Evolutionary conservation across 371 early-diverging fungal species (phyloP).

Genomic region (Massospora cicadina): DNA sequence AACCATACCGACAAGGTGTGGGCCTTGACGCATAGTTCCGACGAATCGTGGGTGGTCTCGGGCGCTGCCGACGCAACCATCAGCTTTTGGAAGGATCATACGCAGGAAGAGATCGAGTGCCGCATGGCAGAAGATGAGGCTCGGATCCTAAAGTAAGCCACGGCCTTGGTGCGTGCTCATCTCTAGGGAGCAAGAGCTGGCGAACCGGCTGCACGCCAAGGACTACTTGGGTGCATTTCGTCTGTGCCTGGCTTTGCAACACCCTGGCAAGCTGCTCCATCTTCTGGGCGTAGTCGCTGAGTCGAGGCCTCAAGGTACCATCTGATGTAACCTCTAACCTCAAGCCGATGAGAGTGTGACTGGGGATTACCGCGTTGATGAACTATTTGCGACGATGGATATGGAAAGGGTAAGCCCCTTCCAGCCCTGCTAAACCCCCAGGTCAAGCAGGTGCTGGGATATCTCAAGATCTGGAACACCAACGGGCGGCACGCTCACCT

Average conservation of each 20-base stretch:
- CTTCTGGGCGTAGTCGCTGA: constrained; percentile 50
- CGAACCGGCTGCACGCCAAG: constrained; percentile 62
- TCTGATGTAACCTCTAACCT: neutral
- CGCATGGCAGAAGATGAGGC: constrained; percentile 46
- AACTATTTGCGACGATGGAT: constrained; percentile 33
- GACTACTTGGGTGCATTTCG: constrained; percentile 85
- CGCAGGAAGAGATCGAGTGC: constrained; percentile 56
- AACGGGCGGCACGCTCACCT: constrained; percentile 55
- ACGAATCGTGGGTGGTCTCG: constrained; percentile 57
- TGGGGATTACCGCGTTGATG: constrained; percentile 42
- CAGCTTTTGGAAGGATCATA: constrained; percentile 81
- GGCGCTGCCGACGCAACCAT: constrained; percentile 84
- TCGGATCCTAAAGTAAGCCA: constrained; percentile 31
- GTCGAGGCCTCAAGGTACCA: constrained; percentile 23
- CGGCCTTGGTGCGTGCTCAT: neutral
- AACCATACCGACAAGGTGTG: constrained; percentile 87
- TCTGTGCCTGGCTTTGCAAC: constrained; percentile 75
- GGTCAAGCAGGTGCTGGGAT: constrained; percentile 57
- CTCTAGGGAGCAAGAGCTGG: constrained; percentile 71
- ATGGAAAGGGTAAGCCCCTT: constrained; percentile 22
- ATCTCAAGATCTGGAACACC: constrained; percentile 90
- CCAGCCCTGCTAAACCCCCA: constrained; percentile 15
- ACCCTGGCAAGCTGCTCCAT: constrained; percentile 61
- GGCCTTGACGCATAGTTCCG: constrained; percentile 58
- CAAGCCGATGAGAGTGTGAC: constrained; percentile 26